phyloP scores from a whole-genome alignment of 164 flowering plant species.

The Sextonia rubra region DNA sequence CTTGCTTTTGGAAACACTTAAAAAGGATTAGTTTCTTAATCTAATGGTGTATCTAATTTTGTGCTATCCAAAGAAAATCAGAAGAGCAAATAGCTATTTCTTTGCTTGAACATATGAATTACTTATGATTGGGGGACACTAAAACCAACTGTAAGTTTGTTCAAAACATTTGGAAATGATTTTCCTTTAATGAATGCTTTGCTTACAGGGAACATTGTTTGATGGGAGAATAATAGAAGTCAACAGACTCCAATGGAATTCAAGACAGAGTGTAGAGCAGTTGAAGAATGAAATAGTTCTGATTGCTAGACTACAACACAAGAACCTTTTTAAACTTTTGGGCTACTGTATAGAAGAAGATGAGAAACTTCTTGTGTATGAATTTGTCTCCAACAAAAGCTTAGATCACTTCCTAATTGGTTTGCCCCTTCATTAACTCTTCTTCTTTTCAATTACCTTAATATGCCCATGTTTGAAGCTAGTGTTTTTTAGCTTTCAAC shows the following conservation, averaged over 20 bases:
- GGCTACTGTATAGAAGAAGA: conserved; percentile 19
- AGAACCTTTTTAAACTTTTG: conserved; percentile 19
- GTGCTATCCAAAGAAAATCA: background rate
- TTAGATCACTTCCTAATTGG: conserved; percentile 10
- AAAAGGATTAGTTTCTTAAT: no score
- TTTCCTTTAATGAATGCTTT: background rate
- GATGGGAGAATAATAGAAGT: conserved; percentile 17
- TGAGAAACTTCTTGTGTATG: conserved; percentile 19
- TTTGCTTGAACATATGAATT: background rate
- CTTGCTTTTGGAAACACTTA: no score
- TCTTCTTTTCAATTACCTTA: background rate
- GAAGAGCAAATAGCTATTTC: background rate
- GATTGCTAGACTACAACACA: conserved; percentile 20
- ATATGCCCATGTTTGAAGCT: background rate
- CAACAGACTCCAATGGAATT: conserved; percentile 14
- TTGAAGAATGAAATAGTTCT: conserved; percentile 17
- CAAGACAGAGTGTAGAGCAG: conserved; percentile 16
- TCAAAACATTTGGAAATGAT: background rate
- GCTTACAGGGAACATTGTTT: conserved; percentile 8
- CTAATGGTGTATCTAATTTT: no score
- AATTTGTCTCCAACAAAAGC: conserved; percentile 16
- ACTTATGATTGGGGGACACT: background rate
- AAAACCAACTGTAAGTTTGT: background rate
- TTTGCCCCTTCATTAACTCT: background rate
- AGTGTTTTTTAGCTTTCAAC: no score